A percentile compares a stretch with the other conserved stretches of the same genome.
Conservation (phyloP, 2,329 filamentous ascomycete genomes). For the Podosphaera fusca region DNA sequence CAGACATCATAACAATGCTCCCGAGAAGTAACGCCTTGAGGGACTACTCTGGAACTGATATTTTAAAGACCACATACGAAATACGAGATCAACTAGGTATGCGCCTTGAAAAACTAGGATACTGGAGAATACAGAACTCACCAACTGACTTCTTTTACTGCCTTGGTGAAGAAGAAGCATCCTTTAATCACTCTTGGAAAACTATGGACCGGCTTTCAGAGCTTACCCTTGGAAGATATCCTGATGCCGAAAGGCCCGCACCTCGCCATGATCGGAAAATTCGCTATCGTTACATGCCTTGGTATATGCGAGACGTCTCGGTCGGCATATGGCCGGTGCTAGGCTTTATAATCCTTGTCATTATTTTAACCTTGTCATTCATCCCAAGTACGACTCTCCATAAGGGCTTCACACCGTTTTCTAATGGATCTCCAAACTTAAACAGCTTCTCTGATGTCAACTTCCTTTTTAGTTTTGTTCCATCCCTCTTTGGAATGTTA, state of each 20-base stretch:
- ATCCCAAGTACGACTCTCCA: conserved; percentile 41
- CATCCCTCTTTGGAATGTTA: conserved; percentile 41
- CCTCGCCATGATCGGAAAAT: conserved; percentile 16
- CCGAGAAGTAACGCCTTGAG: conserved; percentile 56
- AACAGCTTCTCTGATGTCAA: conserved; percentile 64
- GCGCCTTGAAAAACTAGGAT: conserved; percentile 54
- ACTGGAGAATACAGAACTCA: conserved; percentile 52
- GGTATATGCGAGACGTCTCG: conserved; percentile 45
- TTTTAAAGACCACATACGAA: conserved; percentile 26
- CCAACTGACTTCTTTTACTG: conserved; percentile 50
- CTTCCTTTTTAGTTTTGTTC: conserved; percentile 65
- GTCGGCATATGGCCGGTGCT: conserved; percentile 43
- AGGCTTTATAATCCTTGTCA: conserved; percentile 36
- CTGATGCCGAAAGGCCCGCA: conserved; percentile 8
- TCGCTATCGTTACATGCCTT: conserved; percentile 49
- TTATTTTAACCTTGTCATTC: conserved; percentile 59
- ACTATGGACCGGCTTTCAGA: conserved; percentile 20
- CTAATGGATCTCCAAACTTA: conserved; percentile 34
- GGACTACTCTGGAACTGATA: conserved; percentile 49
- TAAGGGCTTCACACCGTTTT: conserved; percentile 46
- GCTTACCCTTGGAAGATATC: neutral
- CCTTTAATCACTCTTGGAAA: conserved; percentile 25
- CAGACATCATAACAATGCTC: conserved; percentile 56
- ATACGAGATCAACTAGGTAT: conserved; percentile 30
- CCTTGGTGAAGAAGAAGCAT: conserved; percentile 40